These are phyloP conservation scores for Prunus padus DNA, from an alignment of 306 rosid genomes.

Conservation along the genomic window DNA sequence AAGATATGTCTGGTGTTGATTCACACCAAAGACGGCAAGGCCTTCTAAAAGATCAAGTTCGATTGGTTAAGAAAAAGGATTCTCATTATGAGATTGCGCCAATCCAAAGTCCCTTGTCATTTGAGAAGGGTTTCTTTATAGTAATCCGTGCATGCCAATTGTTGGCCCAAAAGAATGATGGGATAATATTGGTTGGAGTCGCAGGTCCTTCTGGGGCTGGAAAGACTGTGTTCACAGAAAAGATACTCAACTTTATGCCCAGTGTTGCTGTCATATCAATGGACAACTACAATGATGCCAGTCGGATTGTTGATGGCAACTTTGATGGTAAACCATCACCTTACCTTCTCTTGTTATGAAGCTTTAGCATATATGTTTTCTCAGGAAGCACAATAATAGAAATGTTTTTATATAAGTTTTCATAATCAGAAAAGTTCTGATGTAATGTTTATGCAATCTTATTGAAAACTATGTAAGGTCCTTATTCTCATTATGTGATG, in stretches of 20 bases:
- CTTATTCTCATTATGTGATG: neutral
- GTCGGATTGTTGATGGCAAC: slow-evolving; percentile 97
- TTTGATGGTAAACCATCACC: slow-evolving; percentile 70
- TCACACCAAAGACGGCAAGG: slow-evolving; percentile 67
- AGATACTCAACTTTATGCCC: slow-evolving; percentile 91
- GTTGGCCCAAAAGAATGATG: slow-evolving; percentile 85
- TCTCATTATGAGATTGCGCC: slow-evolving; percentile 73
- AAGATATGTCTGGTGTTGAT: slow-evolving; percentile 49
- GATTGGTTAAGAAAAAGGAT: slow-evolving; percentile 70
- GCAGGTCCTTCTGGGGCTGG: slow-evolving; percentile 99
- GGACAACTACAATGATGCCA: slow-evolving; percentile 94
- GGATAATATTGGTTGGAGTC: slow-evolving; percentile 83
- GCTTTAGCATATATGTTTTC: slow-evolving; percentile 14
- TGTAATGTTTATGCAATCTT: neutral
- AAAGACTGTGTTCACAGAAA: slow-evolving; percentile 88
- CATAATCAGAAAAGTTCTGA: neutral
- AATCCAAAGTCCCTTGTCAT: slow-evolving; percentile 66
- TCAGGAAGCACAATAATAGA: slow-evolving; percentile 6
- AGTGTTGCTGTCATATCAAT: slow-evolving; percentile 95
- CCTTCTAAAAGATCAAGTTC: slow-evolving; percentile 90
- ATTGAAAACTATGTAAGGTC: neutral
- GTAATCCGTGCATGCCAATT: slow-evolving; percentile 91
- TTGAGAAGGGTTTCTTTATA: slow-evolving; percentile 95
- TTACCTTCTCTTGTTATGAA: slow-evolving; percentile 22
- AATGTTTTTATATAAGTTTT: slow-evolving; percentile 1